Percentiles rank a stretch among this genome's conserved stretches.
Evolutionary conservation across 495 filamentous ascomycete species (phyloP).

Genomic region (Penicillium maclennaniae): DNA sequence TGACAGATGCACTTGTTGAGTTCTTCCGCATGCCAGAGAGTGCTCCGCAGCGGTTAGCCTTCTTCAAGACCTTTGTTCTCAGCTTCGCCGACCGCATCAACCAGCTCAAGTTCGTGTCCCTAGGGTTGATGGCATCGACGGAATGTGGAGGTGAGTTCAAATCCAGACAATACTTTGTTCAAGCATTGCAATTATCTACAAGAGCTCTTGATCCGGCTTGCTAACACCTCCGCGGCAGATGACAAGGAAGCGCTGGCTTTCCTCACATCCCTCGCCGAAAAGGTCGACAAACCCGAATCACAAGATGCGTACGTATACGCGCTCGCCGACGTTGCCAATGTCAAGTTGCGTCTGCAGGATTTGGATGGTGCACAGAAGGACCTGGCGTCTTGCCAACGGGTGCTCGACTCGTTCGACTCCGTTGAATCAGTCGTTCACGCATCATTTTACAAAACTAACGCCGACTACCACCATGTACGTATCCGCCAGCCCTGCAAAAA

Average conservation of each 20-base stretch:
- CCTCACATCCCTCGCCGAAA: conserved; percentile 75
- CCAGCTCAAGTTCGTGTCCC: conserved; percentile 89
- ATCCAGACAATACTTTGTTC: background rate
- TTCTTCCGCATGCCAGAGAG: conserved; percentile 84
- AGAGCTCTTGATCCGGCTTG: background rate
- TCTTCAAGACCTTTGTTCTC: conserved; percentile 93
- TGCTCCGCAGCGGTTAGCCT: conserved; percentile 73
- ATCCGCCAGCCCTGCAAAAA: background rate
- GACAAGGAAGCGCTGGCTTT: conserved; percentile 83
- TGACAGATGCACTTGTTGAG: conserved; percentile 81
- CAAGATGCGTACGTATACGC: conserved; percentile 98
- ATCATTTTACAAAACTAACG: conserved; percentile 92
- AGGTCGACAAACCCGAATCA: conserved; percentile 86
- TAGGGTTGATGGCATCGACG: conserved; percentile 80
- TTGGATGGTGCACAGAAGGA: conserved; percentile 75
- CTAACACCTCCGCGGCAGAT: conserved; percentile 49
- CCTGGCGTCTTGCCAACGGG: conserved; percentile 79
- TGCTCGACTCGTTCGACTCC: conserved; percentile 87
- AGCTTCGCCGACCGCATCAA: conserved; percentile 98
- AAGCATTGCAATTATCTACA: background rate
- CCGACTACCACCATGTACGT: conserved; percentile 83
- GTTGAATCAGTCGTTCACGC: conserved; percentile 97
- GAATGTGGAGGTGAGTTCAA: conserved; percentile 74
- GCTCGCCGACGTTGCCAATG: conserved; percentile 81
- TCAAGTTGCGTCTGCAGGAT: conserved; percentile 74